Percentiles rank a stretch among this genome's conserved stretches.
These are phyloP conservation scores for Pluteus cervinus DNA, from an alignment of 768 basidiomycete species.

Conservation along the genomic window DNA sequence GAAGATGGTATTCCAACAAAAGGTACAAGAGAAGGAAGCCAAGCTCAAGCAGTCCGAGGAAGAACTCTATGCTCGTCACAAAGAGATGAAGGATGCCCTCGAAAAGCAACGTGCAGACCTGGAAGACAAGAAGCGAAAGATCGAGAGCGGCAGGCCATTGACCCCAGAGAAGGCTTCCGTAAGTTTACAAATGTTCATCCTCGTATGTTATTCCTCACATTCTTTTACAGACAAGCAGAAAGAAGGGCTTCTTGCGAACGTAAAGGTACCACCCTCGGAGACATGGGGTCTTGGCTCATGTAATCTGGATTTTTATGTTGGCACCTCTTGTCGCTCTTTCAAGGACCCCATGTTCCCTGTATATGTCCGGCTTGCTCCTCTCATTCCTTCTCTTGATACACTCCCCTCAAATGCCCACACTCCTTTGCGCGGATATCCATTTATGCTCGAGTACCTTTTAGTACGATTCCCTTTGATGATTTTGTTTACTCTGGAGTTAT, in stretches of 20 bases:
- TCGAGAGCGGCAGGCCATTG: constrained; percentile 91
- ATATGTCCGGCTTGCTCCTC: constrained; percentile 31
- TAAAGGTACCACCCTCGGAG: constrained; percentile 27
- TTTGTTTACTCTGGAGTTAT: constrained; percentile 39
- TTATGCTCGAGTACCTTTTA: constrained; percentile 44
- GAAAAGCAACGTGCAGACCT: constrained; percentile 94
- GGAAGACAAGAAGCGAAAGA: constrained; percentile 96
- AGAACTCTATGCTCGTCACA: constrained; percentile 96
- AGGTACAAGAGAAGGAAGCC: constrained; percentile 98
- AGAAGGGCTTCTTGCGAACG: constrained; percentile 73
- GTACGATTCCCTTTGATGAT: constrained; percentile 37
- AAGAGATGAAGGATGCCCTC: constrained; percentile 99
- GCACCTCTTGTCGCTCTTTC: constrained; percentile 20
- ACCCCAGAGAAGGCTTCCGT: constrained; percentile 92
- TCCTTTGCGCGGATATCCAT: constrained; percentile 55
- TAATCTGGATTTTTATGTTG: constrained; percentile 20
- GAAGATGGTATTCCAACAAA: constrained; percentile 99
- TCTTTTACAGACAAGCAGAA: constrained; percentile 45
- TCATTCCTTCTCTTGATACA: constrained; percentile 42
- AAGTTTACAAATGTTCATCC: constrained; percentile 25
- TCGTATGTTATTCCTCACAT: constrained; percentile 12
- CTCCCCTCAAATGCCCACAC: constrained; percentile 46
- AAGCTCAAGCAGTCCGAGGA: constrained; percentile 99
- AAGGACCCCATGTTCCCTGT: constrained; percentile 26
- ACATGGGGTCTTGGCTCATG: constrained; percentile 22